phyloP scores from a whole-genome alignment of 352 stramenopile species.

The Phytophthora agathidicida region DNA sequence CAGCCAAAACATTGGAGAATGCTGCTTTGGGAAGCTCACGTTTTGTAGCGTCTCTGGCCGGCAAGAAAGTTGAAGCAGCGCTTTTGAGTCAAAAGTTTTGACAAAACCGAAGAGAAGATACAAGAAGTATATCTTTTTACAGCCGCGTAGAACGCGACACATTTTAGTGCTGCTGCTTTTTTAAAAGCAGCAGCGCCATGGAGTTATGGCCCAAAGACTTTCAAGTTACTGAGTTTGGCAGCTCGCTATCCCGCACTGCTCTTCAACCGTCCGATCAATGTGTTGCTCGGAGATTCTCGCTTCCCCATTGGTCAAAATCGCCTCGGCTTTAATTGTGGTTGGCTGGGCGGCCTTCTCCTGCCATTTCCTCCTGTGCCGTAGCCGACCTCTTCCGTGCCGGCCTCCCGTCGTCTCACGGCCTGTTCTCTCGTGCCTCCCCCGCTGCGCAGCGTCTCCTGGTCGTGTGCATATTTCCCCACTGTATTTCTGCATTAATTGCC shows the following conservation, averaged over 20 bases:
- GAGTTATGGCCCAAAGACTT: too few relatives aligned
- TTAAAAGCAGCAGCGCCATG: too few relatives aligned
- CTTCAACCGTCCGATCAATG: background rate
- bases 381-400: slow-evolving; percentile 2
- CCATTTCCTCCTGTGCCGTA: slow-evolving; percentile 5
- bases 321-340: background rate
- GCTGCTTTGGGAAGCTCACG: too few relatives aligned
- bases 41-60: background rate
- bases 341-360: slow-evolving; percentile 10
- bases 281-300: too few relatives aligned
- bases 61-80: background rate
- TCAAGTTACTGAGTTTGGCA: background rate
- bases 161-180: slow-evolving; percentile 3
- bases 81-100: too few relatives aligned
- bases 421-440: background rate
- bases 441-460: slow-evolving; percentile 1
- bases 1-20: too few relatives aligned
- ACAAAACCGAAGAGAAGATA: too few relatives aligned
- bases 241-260: background rate
- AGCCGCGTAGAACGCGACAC: too few relatives aligned
- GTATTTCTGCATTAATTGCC: slow-evolving; percentile 14
- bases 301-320: slow-evolving; percentile 6
- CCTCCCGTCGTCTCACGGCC: background rate
- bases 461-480: slow-evolving; percentile 4
- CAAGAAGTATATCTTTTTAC: too few relatives aligned